These are phyloP conservation scores for Metschnikowia noctiluminum DNA, from an alignment of 805 yeast species.

Conservation along the genomic window DNA sequence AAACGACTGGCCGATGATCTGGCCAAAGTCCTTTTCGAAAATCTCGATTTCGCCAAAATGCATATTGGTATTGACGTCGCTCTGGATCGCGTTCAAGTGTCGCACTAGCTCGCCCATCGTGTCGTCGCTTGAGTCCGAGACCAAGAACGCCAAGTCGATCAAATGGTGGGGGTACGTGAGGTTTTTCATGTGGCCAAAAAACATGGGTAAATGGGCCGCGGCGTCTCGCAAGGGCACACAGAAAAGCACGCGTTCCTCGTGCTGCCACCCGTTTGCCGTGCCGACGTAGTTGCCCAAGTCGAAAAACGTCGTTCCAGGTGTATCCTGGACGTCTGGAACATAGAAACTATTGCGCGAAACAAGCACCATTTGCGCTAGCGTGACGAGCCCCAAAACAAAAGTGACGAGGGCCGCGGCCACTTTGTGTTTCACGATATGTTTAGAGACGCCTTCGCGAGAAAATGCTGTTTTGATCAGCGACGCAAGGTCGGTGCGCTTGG, in stretches of 20 bases:
- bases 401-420: conserved; percentile 10
- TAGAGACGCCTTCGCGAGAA: conserved; percentile 4
- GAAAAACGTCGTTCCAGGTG: conserved; percentile 55
- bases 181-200: conserved; percentile 75
- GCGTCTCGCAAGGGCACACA: conserved; percentile 94
- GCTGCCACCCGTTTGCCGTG: conserved; percentile 72
- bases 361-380: conserved; percentile 16
- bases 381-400: conserved; percentile 8
- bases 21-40: conserved; percentile 90
- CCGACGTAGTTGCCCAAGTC: conserved; percentile 70
- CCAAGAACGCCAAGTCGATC: conserved; percentile 79
- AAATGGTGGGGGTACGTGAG: conserved; percentile 84
- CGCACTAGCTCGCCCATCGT: conserved; percentile 67
- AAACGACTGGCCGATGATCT: conserved; percentile 87
- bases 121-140: conserved; percentile 85
- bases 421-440: conserved; percentile 13
- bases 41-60: conserved; percentile 84
- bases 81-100: conserved; percentile 61
- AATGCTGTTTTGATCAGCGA: conserved; percentile 3
- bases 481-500: conserved; percentile 3
- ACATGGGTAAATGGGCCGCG: conserved; percentile 83
- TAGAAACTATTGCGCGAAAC: conserved; percentile 20
- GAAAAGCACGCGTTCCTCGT: conserved; percentile 72
- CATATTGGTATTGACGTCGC: conserved; percentile 54
- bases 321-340: conserved; percentile 29